phyloP scores from a whole-genome alignment of 345 rosid genomes.

The Cardamine occulta region DNA sequence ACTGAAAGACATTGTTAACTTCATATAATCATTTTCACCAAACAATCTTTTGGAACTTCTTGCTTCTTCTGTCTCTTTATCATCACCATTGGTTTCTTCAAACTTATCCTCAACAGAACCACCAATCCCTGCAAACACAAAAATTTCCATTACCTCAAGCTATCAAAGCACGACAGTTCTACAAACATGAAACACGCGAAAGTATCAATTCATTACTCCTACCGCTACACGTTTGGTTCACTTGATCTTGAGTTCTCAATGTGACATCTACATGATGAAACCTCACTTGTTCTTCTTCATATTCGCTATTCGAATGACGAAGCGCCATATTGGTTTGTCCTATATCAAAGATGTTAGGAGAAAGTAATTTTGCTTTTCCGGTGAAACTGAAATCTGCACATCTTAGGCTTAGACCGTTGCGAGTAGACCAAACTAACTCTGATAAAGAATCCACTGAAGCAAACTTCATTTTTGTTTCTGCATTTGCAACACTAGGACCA shows the following conservation, averaged over 20 bases:
- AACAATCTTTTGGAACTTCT: conserved; percentile 29
- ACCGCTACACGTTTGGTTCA: background rate
- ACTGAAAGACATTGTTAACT: background rate
- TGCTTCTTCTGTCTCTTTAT: conserved; percentile 28
- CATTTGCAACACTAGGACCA: conserved; percentile 77
- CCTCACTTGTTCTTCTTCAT: conserved; percentile 13
- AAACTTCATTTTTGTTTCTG: conserved; percentile 55
- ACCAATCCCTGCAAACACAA: conserved; percentile 45
- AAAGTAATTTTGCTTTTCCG: conserved; percentile 44
- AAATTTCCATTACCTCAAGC: background rate
- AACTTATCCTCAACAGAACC: conserved; percentile 15
- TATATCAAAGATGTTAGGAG: conserved; percentile 47
- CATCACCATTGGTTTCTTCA: conserved; percentile 39
- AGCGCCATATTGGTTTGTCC: conserved; percentile 46
- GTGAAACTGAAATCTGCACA: conserved; percentile 70
- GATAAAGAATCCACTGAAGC: conserved; percentile 63
- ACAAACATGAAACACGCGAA: background rate
- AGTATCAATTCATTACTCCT: background rate
- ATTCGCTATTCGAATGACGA: conserved; percentile 35
- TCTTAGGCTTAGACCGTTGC: conserved; percentile 70
- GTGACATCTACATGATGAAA: conserved; percentile 25
- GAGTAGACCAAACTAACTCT: conserved; percentile 96
- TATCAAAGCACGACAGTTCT: background rate
- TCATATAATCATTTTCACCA: conserved; percentile 40
- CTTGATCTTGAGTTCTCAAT: conserved; percentile 38